Evolutionary conservation across 2,329 filamentous ascomycete species (phyloP).

Genomic region (Sclerotiophoma versabilis): DNA sequence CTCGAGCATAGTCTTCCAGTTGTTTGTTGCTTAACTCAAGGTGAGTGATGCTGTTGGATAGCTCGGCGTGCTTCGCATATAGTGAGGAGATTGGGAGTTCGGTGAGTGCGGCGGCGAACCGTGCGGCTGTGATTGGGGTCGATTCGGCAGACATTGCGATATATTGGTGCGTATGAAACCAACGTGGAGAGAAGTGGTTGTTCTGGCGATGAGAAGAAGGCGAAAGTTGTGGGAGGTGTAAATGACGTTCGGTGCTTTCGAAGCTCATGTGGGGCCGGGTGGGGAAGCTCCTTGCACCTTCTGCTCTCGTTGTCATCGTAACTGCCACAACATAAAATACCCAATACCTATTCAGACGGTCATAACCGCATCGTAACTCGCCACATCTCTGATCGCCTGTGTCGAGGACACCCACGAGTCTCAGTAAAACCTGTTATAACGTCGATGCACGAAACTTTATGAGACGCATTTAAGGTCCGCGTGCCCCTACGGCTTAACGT

Average conservation of each 20-base stretch:
- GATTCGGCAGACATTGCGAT: conserved; percentile 67
- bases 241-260: conserved; percentile 4
- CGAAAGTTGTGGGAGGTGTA: not conserved
- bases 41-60: conserved; percentile 77
- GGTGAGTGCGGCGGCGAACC: conserved; percentile 72
- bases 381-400: too few species aligned
- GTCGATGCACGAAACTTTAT: too few species aligned
- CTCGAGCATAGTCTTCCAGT: conserved; percentile 65
- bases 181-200: not conserved
- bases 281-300: not conserved
- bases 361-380: too few species aligned
- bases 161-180: not conserved
- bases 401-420: too few species aligned
- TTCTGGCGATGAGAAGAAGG: not conserved
- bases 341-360: too few species aligned
- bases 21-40: conserved; percentile 77
- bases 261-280: conserved; percentile 11
- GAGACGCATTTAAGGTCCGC: too few species aligned
- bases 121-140: conserved; percentile 65
- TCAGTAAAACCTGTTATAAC: too few species aligned
- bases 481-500: too few species aligned
- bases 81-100: conserved; percentile 71
- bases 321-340: not conserved
- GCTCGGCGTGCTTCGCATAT: conserved; percentile 76
- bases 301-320: not conserved